Evolutionary conservation across 2,329 filamentous ascomycete species (phyloP), one percentile per base, ranked within the genome.

Genomic region (Setomelanomma holmii): DNA sequence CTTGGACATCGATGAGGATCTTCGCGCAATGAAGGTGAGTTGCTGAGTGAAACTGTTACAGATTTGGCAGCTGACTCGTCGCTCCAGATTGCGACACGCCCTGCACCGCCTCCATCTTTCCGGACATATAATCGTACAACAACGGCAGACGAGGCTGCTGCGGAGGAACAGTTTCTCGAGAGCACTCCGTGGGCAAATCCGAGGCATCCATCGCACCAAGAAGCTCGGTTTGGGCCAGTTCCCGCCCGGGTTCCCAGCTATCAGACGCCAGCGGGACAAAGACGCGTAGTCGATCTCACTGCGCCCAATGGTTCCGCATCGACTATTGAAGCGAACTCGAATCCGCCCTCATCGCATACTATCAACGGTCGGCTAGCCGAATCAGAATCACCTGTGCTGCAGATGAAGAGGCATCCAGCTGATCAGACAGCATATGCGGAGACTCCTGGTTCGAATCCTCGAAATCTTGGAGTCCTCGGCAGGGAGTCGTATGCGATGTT

Each of bases 171-270:
- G 58, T 96, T 95, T 63, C 83, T 96, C 49, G 90, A 96, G 67
- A 88, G 93, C 62, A 96, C 90, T 4, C 89, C 92, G 1, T 97
- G 93, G 93, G 91, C 92, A 30, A 96, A 96, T 69, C 91, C 92
- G 16, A 90, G 93, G 61, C 73, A 75, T 50, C 73, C 73, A 10
- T 70, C 67, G n/a, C 73, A 76, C 40, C 71, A 73, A 23, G 68
- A 74, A 40, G 58, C 68, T 4, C 68, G 72, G 17, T 75, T 72
- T 43, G 61, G 60, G 17, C 54, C 66, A 24, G 68, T 63, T 4
- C 58, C 62, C 14, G 55, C 68, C 17, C 61, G 68, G n/a, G 42
- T 66, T 34, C 55, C 68, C 8, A 71, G 58, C 51, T 75, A 72
- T 45, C 71, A 75, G 11, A 76, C 73, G 10, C 73, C 73, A 11